Percentiles rank a stretch among this genome's conserved stretches.
Conservation (phyloP, 1,284 basidiomycete genomes). For the Trichosporon ovoides region DNA sequence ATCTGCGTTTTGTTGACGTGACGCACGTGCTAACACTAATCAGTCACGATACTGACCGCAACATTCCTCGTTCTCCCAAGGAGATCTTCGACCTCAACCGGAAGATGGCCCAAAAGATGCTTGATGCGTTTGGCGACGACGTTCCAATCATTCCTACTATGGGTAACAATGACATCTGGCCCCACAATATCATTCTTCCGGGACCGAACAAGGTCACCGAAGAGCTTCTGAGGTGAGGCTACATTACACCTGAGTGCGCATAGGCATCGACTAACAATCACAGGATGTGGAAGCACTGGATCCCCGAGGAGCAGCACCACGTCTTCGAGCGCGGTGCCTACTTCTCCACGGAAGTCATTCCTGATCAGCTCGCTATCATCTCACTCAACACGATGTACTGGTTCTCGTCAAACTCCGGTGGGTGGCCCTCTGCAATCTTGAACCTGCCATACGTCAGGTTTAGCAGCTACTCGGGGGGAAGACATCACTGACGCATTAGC, state of each 20-base stretch:
- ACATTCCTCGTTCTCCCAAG: slow-evolving; percentile 67
- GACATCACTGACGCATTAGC: slow-evolving; percentile 21
- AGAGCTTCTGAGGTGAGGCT: slow-evolving; percentile 64
- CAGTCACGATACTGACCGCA: slow-evolving; percentile 83
- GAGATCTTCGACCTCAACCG: slow-evolving; percentile 78
- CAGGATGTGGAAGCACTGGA: slow-evolving; percentile 77
- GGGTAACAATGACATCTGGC: slow-evolving; percentile 88
- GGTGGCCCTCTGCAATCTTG: slow-evolving; percentile 24
- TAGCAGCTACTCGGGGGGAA: too few species aligned
- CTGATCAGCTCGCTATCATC: slow-evolving; percentile 69
- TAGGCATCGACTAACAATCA: slow-evolving; percentile 13
- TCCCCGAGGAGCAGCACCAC: slow-evolving; percentile 74
- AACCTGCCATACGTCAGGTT: too few species aligned
- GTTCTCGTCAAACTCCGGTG: slow-evolving; percentile 84
- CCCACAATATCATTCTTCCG: slow-evolving; percentile 57
- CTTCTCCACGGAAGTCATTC: slow-evolving; percentile 75
- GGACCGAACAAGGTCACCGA: slow-evolving; percentile 77
- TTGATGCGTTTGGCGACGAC: slow-evolving; percentile 62
- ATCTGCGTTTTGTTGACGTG: background rate
- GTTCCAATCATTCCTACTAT: slow-evolving; percentile 79
- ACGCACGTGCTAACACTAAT: slow-evolving; percentile 11
- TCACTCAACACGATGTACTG: slow-evolving; percentile 89
- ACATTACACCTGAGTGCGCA: background rate
- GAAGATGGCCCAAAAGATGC: slow-evolving; percentile 64
- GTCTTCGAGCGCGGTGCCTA: slow-evolving; percentile 81